phyloP scores from a whole-genome alignment of 1,284 basidiomycete species.

The Xerocomus nothofagi region DNA sequence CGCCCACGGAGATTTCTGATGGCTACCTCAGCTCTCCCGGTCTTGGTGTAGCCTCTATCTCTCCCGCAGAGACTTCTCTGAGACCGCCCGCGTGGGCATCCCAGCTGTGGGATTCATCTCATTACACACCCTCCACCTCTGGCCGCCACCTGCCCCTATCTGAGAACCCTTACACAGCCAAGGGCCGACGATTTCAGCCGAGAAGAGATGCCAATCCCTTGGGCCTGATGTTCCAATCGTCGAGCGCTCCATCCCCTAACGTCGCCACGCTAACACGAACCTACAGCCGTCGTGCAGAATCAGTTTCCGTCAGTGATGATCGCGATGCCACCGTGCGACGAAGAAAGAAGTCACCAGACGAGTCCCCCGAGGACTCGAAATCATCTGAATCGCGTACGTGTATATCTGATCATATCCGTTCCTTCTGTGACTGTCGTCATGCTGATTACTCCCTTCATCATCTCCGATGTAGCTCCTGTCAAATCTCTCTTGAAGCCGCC shows the following conservation, averaged over 20 bases:
- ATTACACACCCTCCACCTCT: constrained; percentile 34
- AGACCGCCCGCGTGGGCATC: constrained; percentile 59
- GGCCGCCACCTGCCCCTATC: constrained; percentile 46
- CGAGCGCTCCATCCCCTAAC: constrained; percentile 59
- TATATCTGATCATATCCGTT: constrained; percentile 33
- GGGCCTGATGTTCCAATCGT: constrained; percentile 74
- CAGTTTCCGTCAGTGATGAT: constrained; percentile 59
- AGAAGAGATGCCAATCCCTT: constrained; percentile 46
- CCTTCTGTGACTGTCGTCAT: constrained; percentile 30
- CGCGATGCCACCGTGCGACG: constrained; percentile 69
- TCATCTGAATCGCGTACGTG: constrained; percentile 34
- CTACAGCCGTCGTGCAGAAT: constrained; percentile 66
- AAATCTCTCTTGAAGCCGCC: constrained; percentile 82
- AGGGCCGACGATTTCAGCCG: constrained; percentile 34
- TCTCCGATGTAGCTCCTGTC: constrained; percentile 44
- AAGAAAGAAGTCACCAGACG: constrained; percentile 56
- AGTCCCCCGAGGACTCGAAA: constrained; percentile 37
- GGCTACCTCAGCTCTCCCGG: constrained; percentile 38
- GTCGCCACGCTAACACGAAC: constrained; percentile 48
- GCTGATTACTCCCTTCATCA: constrained; percentile 24
- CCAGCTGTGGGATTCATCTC: constrained; percentile 55
- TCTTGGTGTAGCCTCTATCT: constrained; percentile 51
- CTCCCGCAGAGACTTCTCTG: constrained; percentile 55
- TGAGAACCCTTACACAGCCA: constrained; percentile 37
- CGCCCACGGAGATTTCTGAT: constrained; percentile 52